Evolutionary conservation across 768 basidiomycete genomes (phyloP).

Genomic region (Leccinum incarnatum): DNA sequence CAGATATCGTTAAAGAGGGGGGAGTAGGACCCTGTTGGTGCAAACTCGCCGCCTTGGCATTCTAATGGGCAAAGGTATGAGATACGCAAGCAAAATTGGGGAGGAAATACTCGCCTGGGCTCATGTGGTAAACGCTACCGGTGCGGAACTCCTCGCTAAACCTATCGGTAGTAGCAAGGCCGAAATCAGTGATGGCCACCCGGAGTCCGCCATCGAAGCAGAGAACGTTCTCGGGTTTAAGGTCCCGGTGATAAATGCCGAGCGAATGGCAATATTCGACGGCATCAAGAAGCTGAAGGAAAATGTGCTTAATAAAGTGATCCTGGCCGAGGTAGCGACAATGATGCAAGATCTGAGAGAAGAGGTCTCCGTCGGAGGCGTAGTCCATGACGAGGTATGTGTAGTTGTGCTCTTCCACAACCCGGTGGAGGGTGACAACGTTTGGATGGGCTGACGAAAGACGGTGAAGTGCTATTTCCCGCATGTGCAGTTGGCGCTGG

Average conservation of each 20-base stretch:
- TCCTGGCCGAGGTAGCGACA: slow-evolving; percentile 83
- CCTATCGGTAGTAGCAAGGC: slow-evolving; percentile 86
- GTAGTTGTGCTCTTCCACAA: slow-evolving; percentile 77
- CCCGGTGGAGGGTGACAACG: slow-evolving; percentile 86
- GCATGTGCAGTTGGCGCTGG: slow-evolving; percentile 75
- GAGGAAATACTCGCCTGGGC: slow-evolving; percentile 61
- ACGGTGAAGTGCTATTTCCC: slow-evolving; percentile 83
- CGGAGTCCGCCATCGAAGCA: slow-evolving; percentile 76
- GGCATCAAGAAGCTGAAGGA: slow-evolving; percentile 90
- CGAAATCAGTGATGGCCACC: slow-evolving; percentile 92
- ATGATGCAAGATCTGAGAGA: slow-evolving; percentile 78
- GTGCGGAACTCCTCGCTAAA: slow-evolving; percentile 87
- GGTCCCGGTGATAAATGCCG: slow-evolving; percentile 93
- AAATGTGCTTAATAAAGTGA: slow-evolving; percentile 81
- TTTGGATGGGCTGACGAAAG: slow-evolving; percentile 72
- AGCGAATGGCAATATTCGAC: slow-evolving; percentile 90
- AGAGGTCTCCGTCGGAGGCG: slow-evolving; percentile 87
- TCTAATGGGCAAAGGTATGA: slow-evolving; percentile 48
- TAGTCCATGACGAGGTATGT: slow-evolving; percentile 95
- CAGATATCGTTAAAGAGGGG: slow-evolving; percentile 92
- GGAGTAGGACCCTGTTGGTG: slow-evolving; percentile 68
- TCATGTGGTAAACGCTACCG: slow-evolving; percentile 99
- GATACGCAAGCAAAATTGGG: slow-evolving; percentile 10
- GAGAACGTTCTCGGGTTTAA: slow-evolving; percentile 96
- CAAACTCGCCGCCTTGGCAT: slow-evolving; percentile 75